Conservation (phyloP, 208 protist genomes). For the Crithidia sp. region DNA sequence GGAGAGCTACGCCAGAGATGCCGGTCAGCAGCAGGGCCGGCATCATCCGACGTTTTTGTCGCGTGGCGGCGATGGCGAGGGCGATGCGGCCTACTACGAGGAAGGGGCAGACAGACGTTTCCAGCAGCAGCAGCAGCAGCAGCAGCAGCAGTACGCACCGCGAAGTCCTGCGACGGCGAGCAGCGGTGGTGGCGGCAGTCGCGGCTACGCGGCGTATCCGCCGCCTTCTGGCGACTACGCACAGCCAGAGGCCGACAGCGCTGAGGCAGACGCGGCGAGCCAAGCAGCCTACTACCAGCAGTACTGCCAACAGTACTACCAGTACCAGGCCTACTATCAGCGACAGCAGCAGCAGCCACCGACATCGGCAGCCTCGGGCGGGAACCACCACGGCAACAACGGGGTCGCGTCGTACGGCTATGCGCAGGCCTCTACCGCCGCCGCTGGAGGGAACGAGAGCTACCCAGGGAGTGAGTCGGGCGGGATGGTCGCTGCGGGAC, state of each 20-base stretch:
- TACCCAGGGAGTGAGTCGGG: slow-evolving; percentile 4
- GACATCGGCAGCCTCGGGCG: not conserved
- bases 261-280: slow-evolving; percentile 12
- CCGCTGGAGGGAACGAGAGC: not conserved
- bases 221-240: not conserved
- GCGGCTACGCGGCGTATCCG: not conserved
- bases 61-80: not conserved
- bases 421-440: not conserved
- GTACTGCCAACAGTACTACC: slow-evolving; percentile 30
- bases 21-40: not conserved
- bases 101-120: not conserved
- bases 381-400: not conserved
- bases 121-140: not conserved
- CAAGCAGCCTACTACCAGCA: slow-evolving; percentile 32
- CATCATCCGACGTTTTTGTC: not conserved
- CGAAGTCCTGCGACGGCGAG: not conserved
- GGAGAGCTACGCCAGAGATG: not conserved
- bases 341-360: slow-evolving; percentile 6
- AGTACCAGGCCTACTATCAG: slow-evolving; percentile 26
- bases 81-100: not conserved
- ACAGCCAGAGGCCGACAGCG: not conserved
- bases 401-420: not conserved
- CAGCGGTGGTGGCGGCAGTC: slow-evolving; percentile 1
- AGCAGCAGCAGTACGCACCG: not conserved
- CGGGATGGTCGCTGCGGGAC: not conserved